These are phyloP conservation scores for Arthrinium phaeospermum DNA, from an alignment of 2,329 filamentous ascomycete species.

Conservation along the genomic window DNA sequence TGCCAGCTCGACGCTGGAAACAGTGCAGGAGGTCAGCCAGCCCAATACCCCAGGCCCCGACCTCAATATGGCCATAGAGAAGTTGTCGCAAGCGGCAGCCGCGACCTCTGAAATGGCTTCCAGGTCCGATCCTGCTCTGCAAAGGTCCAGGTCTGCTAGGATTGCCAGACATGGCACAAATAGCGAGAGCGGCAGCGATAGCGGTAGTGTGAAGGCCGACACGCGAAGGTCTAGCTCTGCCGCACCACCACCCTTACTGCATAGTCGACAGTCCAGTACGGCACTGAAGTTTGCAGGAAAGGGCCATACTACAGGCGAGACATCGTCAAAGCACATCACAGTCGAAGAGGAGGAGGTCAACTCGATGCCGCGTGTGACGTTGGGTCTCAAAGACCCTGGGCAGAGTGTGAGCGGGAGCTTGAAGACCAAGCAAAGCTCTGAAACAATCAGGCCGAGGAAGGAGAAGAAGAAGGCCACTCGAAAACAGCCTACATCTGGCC, in stretches of 20 bases:
- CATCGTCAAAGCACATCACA: constrained; percentile 88
- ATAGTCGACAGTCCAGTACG: constrained; percentile 69
- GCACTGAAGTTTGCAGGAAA: constrained; percentile 71
- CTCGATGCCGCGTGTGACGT: constrained; percentile 83
- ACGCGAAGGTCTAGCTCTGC: constrained; percentile 49
- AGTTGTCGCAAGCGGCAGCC: constrained; percentile 55
- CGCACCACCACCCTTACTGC: constrained; percentile 57
- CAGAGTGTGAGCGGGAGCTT: constrained; percentile 74
- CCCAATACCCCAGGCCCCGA: constrained; percentile 68
- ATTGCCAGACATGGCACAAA: constrained; percentile 54
- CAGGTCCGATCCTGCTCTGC: constrained; percentile 45
- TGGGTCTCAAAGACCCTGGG: constrained; percentile 69
- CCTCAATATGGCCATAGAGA: constrained; percentile 55
- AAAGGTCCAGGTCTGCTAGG: constrained; percentile 51
- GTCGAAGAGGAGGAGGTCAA: constrained; percentile 96
- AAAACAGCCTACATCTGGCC: constrained; percentile 76
- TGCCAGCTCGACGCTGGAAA: constrained; percentile 74
- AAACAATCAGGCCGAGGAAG: constrained; percentile 94
- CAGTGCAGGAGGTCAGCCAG: constrained; percentile 88
- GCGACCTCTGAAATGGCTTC: constrained; percentile 44
- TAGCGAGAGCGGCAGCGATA: constrained; percentile 71
- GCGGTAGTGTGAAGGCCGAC: constrained; percentile 55
- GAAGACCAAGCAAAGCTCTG: constrained; percentile 86
- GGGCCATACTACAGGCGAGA: constrained; percentile 70
- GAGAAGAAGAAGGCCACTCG: constrained; percentile 82